phyloP scores from a whole-genome alignment of 495 filamentous ascomycete species.

The Trichoderma parareesei region DNA sequence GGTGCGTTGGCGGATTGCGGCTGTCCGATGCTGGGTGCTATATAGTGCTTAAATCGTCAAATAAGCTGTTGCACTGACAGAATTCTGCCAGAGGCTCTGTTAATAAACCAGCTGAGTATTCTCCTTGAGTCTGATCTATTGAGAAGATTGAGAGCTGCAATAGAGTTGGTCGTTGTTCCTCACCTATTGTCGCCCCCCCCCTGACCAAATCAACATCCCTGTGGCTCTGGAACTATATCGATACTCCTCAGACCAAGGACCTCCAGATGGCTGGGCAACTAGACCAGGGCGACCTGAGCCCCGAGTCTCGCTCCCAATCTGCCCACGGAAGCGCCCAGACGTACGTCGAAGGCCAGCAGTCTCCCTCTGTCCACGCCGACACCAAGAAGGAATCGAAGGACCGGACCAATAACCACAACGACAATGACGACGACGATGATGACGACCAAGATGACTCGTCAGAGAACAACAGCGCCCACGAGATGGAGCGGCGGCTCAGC shows the following conservation, averaged over 20 bases:
- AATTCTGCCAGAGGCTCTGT: neutral
- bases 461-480: constrained; percentile 21
- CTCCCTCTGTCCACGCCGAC: neutral
- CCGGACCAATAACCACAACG: neutral
- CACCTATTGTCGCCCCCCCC: no score
- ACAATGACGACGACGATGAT: constrained; percentile 19
- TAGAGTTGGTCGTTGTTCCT: neutral
- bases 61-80: no score
- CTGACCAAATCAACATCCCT: no score
- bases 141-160: neutral
- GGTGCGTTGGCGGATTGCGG: neutral
- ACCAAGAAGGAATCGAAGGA: neutral
- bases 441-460: constrained; percentile 26
- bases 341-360: neutral
- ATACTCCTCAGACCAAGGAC: no score
- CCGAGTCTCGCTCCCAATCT: neutral
- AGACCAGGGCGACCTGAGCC: neutral
- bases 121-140: no score
- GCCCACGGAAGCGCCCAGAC: neutral
- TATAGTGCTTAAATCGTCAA: neutral
- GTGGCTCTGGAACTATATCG: no score
- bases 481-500: constrained; percentile 11
- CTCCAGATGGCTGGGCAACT: neutral
- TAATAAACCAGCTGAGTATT: no score
- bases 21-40: neutral